phyloP scores from a whole-genome alignment of 768 basidiomycete species.

The Podaxis mareebaensis region DNA sequence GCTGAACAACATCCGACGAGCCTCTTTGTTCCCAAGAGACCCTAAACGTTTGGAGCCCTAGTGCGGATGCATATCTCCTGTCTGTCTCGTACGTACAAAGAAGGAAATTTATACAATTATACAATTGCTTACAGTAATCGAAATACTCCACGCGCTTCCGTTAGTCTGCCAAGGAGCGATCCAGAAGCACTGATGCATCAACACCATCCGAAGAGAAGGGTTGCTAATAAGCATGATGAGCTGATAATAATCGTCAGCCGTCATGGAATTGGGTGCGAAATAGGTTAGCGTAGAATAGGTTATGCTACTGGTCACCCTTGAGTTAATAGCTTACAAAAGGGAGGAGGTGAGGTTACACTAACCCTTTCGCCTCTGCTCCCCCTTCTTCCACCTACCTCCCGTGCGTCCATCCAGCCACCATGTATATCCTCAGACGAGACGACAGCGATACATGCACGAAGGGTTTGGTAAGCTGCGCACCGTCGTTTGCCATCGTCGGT shows the following conservation, averaged over 20 bases:
- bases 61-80: conserved; percentile 3
- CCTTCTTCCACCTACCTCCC: conserved; percentile 12
- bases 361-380: conserved; percentile 12
- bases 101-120: conserved; percentile 2
- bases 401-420: conserved; percentile 19
- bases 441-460: conserved; percentile 26
- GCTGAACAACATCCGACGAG: conserved; percentile 91
- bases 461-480: conserved; percentile 21
- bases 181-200: conserved; percentile 21
- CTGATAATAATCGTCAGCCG: conserved; percentile 32
- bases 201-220: conserved; percentile 34
- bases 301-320: conserved; percentile 22
- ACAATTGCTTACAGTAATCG: conserved; percentile 15
- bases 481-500: conserved; percentile 26
- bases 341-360: conserved; percentile 11
- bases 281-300: conserved; percentile 25
- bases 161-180: conserved; percentile 28
- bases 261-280: conserved; percentile 26
- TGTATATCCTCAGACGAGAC: conserved; percentile 30
- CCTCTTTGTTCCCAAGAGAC: conserved; percentile 94
- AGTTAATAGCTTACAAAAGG: conserved; percentile 16
- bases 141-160: conserved; percentile 22
- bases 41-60: conserved; percentile 92
- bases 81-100: conserved; percentile 19
- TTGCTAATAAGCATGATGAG: conserved; percentile 21